A percentile compares a stretch with the other conserved stretches of the same genome.
Evolutionary conservation across 2,329 filamentous ascomycete genomes (phyloP).

Genomic region (Sphaerulina musiva): DNA sequence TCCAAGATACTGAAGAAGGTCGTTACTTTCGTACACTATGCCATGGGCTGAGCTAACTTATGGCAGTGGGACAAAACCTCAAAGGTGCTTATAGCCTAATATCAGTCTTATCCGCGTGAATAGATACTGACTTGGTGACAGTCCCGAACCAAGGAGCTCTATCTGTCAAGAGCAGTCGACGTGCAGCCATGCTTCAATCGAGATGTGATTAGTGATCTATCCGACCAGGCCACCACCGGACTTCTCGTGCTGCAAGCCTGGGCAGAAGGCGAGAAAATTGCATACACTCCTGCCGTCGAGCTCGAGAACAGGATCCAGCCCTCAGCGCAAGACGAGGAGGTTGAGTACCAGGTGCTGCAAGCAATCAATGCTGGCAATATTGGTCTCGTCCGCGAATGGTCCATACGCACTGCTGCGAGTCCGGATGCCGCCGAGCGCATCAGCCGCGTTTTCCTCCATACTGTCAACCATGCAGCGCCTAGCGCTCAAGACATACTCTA

Average conservation of each 20-base stretch:
- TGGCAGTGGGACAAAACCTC: conserved; percentile 93
- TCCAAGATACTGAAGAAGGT: conserved; percentile 98
- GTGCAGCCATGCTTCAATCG: conserved; percentile 98
- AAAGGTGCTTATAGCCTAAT: conserved; percentile 52
- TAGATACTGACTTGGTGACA: conserved; percentile 36
- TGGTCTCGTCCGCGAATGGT: conserved; percentile 69
- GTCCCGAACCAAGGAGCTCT: conserved; percentile 96
- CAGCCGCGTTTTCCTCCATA: conserved; percentile 82
- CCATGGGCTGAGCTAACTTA: conserved; percentile 34
- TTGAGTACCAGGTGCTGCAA: conserved; percentile 81
- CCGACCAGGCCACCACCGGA: conserved; percentile 94
- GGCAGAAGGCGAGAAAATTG: conserved; percentile 92
- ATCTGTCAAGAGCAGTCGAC: conserved; percentile 90
- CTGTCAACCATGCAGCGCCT: conserved; percentile 76
- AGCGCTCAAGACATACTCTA: conserved; percentile 70
- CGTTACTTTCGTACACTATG: conserved; percentile 22
- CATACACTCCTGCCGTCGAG: conserved; percentile 44
- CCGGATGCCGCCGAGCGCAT: conserved; percentile 65
- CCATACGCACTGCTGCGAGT: conserved; percentile 61
- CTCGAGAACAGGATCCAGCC: conserved; percentile 34
- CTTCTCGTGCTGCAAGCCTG: conserved; percentile 90
- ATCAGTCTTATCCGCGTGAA: conserved; percentile 1
- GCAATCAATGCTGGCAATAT: conserved; percentile 77
- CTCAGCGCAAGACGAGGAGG: conserved; percentile 74
- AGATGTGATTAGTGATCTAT: conserved; percentile 91